Conservation (phyloP, 371 early-diverging fungal species). For the Actinomortierella wolfii region DNA sequence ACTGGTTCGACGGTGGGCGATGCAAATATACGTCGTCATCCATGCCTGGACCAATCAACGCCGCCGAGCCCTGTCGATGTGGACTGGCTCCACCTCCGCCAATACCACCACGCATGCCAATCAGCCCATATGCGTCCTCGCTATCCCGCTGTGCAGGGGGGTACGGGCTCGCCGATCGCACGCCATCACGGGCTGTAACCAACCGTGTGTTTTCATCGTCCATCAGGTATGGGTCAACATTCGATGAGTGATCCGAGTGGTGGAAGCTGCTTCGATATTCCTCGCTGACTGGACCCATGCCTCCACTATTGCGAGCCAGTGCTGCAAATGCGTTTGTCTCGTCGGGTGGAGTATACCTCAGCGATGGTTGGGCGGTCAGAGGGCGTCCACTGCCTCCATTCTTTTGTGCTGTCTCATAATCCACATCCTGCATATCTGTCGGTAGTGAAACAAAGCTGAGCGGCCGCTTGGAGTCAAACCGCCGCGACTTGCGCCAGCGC, state of each 20-base stretch:
- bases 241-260: slow-evolving; percentile 18
- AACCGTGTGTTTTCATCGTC: too few relatives aligned
- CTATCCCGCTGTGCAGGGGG: slow-evolving; percentile 26
- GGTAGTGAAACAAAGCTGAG: slow-evolving; percentile 40
- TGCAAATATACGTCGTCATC: slow-evolving; percentile 6
- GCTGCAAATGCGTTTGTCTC: slow-evolving; percentile 13
- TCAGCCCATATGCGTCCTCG: slow-evolving; percentile 28
- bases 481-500: slow-evolving; percentile 27
- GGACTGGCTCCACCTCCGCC: slow-evolving; percentile 18
- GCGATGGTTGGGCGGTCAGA: slow-evolving; percentile 21
- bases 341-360: slow-evolving; percentile 31
- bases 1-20: slow-evolving; percentile 8
- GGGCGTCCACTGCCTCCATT: slow-evolving; percentile 10
- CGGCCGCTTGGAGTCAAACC: slow-evolving; percentile 38
- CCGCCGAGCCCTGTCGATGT: slow-evolving; percentile 9
- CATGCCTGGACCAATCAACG: slow-evolving; percentile 3
- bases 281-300: too few relatives aligned
- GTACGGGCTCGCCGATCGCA: slow-evolving; percentile 10
- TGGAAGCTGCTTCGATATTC: slow-evolving; percentile 21
- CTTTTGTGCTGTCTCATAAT: slow-evolving; percentile 8
- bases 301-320: not conserved
- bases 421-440: slow-evolving; percentile 13
- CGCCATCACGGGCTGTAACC: not conserved
- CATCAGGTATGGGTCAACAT: too few relatives aligned
- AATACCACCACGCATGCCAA: slow-evolving; percentile 5